phyloP scores from a whole-genome alignment of 208 protist genomes.

The Leishmania lainsoni region DNA sequence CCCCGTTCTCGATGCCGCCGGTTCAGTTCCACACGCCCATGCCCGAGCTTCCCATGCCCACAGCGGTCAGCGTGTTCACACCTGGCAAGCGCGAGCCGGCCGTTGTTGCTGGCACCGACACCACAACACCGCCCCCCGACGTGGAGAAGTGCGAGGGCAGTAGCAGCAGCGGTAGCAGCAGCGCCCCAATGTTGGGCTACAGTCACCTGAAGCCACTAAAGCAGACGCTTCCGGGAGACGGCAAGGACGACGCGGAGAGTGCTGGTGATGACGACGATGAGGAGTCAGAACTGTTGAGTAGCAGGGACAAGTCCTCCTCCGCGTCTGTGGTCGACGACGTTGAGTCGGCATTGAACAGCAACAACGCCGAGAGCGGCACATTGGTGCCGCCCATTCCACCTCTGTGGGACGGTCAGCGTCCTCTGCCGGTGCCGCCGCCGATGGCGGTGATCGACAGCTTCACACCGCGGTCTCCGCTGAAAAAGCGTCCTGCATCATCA shows the following conservation, averaged over 20 bases:
- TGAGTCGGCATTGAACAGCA: neutral
- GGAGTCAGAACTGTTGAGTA: neutral
- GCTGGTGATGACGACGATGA: neutral
- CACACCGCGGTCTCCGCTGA: slow-evolving; percentile 1
- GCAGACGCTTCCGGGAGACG: neutral
- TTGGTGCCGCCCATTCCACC: neutral
- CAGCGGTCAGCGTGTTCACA: slow-evolving; percentile 2
- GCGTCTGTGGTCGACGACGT: neutral
- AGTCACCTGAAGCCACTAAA: slow-evolving; percentile 28
- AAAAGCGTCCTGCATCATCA: neutral
- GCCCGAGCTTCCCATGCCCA: neutral
- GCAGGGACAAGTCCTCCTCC: neutral
- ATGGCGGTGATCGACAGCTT: slow-evolving; percentile 18
- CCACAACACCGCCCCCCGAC: neutral
- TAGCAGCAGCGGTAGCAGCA: slow-evolving; percentile 17
- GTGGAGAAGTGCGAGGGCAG: neutral
- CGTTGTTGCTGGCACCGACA: neutral
- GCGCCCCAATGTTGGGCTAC: slow-evolving; percentile 32
- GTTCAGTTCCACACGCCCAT: slow-evolving; percentile 13
- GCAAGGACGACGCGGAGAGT: neutral
- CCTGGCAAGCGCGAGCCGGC: neutral
- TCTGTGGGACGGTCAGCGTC: slow-evolving; percentile 1
- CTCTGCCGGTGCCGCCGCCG: slow-evolving; percentile 2
- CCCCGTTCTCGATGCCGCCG: neutral
- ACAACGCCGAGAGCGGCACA: neutral